Base-by-base conservation (phyloP, 768 basidiomycete species). In the Amanita exitialis region DNA sequence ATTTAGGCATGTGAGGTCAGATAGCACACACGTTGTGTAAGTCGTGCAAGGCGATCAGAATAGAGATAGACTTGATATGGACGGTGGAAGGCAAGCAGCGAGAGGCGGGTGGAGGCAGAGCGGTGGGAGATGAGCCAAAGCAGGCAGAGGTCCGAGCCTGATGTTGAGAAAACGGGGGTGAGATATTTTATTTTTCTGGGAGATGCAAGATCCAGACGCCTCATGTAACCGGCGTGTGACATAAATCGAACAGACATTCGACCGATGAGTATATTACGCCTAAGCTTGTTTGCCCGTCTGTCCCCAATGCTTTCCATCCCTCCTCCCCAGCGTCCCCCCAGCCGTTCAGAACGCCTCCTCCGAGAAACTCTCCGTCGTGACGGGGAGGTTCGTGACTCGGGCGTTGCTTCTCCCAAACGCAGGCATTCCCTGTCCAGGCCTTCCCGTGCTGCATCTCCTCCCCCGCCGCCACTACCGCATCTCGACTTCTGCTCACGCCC, bases 341-440 rank as follows among this genome's bases (percentile, higher is more conserved):
- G 75, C 32, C 70, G 77, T 50, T 79, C 77, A 3, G 76, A 81
- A 57, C 69, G 72, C 8, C 72, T 82, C 42, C 69, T 82, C 44
- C 69, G 80, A 46, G 73, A 80, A 54, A 73, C 80, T 8, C 72
- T 82, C 48, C 63, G 68, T 25, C 69, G 75, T 43, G 80, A 70
- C 57, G 76, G 71, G 43, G 49, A 66, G 63, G 69, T 56, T 43
- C 30, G 41, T 46, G 44, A 34, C 43, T 32, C 34, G 16, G 32
- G 13, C 9, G 16, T 34, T 23, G 5, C 51, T 28, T 35, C 36
- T 16, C 43, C 49, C 4, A 16, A 49, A 4, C 41, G 47, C 20
- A 51, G 20, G 28, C 10, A 36, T 5, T 44, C 41, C 7, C 12
- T 30, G n/a, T 34, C 48, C 2, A 44, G 44, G 21, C 43, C 38